Evolutionary conservation across 2,329 filamentous ascomycete genomes (phyloP), one percentile per base, ranked within the genome.

Genomic region (Colletotrichum lentis): DNA sequence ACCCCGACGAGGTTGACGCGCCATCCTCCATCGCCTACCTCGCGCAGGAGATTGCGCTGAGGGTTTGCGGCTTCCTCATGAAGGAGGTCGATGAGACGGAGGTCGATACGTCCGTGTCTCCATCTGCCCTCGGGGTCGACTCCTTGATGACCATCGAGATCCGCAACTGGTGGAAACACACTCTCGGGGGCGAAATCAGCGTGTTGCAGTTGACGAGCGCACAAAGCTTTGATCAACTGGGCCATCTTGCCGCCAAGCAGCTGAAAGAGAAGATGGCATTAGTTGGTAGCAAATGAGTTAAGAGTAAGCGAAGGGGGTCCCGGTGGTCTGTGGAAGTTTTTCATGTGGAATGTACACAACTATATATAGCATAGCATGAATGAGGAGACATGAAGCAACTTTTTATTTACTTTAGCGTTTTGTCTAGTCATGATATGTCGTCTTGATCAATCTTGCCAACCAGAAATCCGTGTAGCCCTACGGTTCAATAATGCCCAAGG

Each of bases 71-170:
- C 5, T 60, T 54, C 6, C 27, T 65, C 10, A 61, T 61, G 62
- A 31, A 54, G 16, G 62, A 65, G 14, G 41, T 22, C 12, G 55
- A 65, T 7, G 56, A 61, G 5, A 41, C 24, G 1, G 49, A 27
- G 2, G 47, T 69, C 20, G 58, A 71, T 41, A 64, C 53, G 14
- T 31, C 52, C 4, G 11, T 62, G 31, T 56, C 67, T 8, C 63
- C 66, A 0, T 62, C 58, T 0, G 65, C 62, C 7, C 43, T 68
- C 5, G 67, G 67, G 1, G 61, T 71, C 3, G 67, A 71, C 57
- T 69, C 65, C 3, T 35, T 71, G 10, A 65, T 67, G 39, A 64
- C 59, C 14, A 70, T 71, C 8, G 69, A 71, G 55, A 61, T 70
- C 22, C 62, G 67, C 5, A 67, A 64, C 31, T 71, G 69, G 69